phyloP scores from a whole-genome alignment of 2,329 filamentous ascomycete genomes.

The Neonectria faginata region DNA sequence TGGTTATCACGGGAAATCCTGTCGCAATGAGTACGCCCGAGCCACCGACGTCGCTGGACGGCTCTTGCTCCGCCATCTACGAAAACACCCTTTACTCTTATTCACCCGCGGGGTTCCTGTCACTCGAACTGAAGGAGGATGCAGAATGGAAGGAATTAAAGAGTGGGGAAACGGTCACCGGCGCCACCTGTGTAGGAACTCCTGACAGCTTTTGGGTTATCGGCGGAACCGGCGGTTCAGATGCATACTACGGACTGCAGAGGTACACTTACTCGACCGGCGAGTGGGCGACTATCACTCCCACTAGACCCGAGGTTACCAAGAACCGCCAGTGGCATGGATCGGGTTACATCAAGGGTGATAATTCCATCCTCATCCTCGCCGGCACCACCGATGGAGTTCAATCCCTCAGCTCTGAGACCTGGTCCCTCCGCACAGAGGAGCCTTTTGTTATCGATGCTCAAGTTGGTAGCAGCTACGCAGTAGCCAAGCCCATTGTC shows the following conservation, averaged over 20 bases:
- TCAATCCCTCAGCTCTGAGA: conserved; percentile 72
- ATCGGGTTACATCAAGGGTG: conserved; percentile 77
- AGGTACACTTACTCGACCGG: conserved; percentile 67
- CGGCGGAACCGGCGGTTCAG: conserved; percentile 71
- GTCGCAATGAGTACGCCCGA: conserved; percentile 76
- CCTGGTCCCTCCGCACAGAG: conserved; percentile 77
- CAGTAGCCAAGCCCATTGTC: conserved; percentile 76
- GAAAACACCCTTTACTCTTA: conserved; percentile 88
- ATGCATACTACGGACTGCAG: conserved; percentile 80
- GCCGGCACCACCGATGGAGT: conserved; percentile 76
- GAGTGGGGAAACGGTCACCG: conserved; percentile 77
- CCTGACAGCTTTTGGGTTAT: conserved; percentile 79
- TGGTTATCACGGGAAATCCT: conserved; percentile 24
- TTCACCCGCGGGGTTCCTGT: conserved; percentile 79
- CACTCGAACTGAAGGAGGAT: conserved; percentile 74
- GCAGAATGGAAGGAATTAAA: conserved; percentile 77
- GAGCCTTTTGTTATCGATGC: conserved; percentile 73
- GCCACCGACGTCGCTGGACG: conserved; percentile 76
- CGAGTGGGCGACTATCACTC: conserved; percentile 63
- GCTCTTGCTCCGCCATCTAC: conserved; percentile 84
- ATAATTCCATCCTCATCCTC: conserved; percentile 82
- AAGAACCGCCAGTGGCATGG: conserved; percentile 80
- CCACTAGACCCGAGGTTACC: conserved; percentile 61
- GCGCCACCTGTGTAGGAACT: conserved; percentile 81
- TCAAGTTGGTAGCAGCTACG: conserved; percentile 69